Percentiles rank a stretch among this genome's conserved stretches.
Evolutionary conservation across 345 rosid species (phyloP).

Genomic region (Balakata baccata): DNA sequence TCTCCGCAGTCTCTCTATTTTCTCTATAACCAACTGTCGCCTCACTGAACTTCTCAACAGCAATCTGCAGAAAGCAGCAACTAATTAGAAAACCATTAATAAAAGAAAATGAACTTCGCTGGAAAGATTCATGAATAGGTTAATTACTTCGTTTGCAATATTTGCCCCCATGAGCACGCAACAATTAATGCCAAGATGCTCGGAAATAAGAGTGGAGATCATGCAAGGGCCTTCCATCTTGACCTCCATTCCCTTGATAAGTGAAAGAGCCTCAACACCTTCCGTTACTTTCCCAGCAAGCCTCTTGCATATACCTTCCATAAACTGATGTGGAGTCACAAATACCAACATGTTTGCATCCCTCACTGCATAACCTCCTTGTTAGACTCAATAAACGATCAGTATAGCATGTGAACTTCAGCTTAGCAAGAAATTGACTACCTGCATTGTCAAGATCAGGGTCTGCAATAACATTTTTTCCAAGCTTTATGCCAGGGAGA

Average conservation of each 20-base stretch:
- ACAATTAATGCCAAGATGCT: conserved; percentile 66
- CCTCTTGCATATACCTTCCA: conserved; percentile 81
- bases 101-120: not conserved
- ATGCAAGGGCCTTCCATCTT: conserved; percentile 91
- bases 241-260: conserved; percentile 94
- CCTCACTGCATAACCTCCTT: conserved; percentile 46
- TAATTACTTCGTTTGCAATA: conserved; percentile 82
- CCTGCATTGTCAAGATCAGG: conserved; percentile 91
- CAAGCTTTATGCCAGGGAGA: conserved; percentile 88
- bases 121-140: conserved; percentile 1
- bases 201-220: conserved; percentile 79
- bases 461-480: conserved; percentile 76
- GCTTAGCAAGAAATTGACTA: conserved; percentile 25
- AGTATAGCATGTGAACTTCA: not conserved
- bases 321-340: conserved; percentile 90
- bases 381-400: not conserved
- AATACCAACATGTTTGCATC: conserved; percentile 90
- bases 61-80: conserved; percentile 52
- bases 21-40: conserved; percentile 87
- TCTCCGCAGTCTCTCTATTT: conserved; percentile 60
- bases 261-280: conserved; percentile 78
- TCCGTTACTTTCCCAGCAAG: conserved; percentile 60
- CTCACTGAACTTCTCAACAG: conserved; percentile 88
- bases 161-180: conserved; percentile 97
- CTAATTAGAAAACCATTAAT: not conserved